A percentile compares a stretch with the other conserved stretches of the same genome.
Evolutionary conservation across 73 alveolate species (phyloP).

Genomic region (Symbiodinium pilosum): DNA sequence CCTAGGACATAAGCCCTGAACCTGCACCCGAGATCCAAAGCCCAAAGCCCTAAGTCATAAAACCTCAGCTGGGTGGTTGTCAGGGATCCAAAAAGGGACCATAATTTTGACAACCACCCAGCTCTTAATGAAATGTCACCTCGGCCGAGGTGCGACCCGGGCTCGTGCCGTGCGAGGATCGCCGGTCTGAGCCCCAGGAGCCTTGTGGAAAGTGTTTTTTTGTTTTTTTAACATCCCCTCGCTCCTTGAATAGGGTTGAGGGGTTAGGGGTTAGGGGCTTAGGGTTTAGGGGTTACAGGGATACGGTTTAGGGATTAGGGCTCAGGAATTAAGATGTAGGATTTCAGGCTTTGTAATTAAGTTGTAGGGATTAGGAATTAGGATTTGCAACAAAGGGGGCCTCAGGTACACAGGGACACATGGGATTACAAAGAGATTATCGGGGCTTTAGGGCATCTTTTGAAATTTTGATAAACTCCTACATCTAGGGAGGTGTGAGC

Average conservation of each 20-base stretch:
- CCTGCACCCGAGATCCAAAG: background rate
- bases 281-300: background rate
- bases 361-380: background rate
- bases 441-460: too few species aligned
- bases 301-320: background rate
- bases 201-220: background rate
- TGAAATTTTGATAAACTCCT: too few species aligned
- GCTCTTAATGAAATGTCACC: too few species aligned
- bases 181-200: background rate
- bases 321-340: background rate
- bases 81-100: too few species aligned
- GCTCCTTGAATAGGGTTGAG: background rate
- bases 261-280: background rate
- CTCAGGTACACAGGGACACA: too few species aligned
- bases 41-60: background rate
- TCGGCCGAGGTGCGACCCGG: background rate
- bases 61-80: too few species aligned
- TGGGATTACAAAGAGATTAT: too few species aligned
- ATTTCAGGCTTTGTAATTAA: background rate
- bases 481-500: too few species aligned
- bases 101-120: too few species aligned
- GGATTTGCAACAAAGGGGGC: background rate
- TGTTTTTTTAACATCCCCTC: too few species aligned
- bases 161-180: background rate
- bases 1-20: too few species aligned